Percentiles rank a stretch among this genome's conserved stretches.
Evolutionary conservation across 768 basidiomycete genomes (phyloP).

Genomic region (Astraeus odoratus): DNA sequence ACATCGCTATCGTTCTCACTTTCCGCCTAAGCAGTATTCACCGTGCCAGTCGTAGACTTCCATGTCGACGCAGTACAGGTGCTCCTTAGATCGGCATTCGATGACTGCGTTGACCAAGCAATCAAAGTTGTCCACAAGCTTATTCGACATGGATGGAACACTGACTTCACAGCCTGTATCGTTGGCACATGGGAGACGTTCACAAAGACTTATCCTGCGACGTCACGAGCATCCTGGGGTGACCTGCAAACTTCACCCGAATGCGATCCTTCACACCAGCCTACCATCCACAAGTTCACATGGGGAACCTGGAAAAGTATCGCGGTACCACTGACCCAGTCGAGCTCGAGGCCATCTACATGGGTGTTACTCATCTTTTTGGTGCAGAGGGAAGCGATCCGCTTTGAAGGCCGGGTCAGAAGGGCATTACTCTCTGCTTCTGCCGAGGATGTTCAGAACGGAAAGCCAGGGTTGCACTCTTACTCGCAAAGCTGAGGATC

Average conservation of each 20-base stretch:
- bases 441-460: slow-evolving; percentile 75
- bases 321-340: slow-evolving; percentile 63
- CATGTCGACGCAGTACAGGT: slow-evolving; percentile 37
- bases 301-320: slow-evolving; percentile 72
- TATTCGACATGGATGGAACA: slow-evolving; percentile 84
- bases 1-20: background rate
- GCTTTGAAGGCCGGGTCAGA: slow-evolving; percentile 68
- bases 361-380: background rate
- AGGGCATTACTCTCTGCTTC: slow-evolving; percentile 63
- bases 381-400: slow-evolving; percentile 55
- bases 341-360: slow-evolving; percentile 60
- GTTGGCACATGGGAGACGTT: slow-evolving; percentile 80
- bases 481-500: slow-evolving; percentile 57
- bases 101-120: background rate
- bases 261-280: no score
- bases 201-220: slow-evolving; percentile 60
- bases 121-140: slow-evolving; percentile 28
- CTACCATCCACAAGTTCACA: slow-evolving; percentile 65
- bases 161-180: slow-evolving; percentile 78
- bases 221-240: slow-evolving; percentile 52
- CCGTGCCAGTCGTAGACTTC: slow-evolving; percentile 29
- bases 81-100: background rate
- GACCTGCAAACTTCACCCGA: no score
- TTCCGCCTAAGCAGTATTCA: background rate
- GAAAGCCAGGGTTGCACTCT: slow-evolving; percentile 64